Evolutionary conservation across 495 filamentous ascomycete genomes (phyloP).

Genomic region (Penicillium roqueforti): DNA sequence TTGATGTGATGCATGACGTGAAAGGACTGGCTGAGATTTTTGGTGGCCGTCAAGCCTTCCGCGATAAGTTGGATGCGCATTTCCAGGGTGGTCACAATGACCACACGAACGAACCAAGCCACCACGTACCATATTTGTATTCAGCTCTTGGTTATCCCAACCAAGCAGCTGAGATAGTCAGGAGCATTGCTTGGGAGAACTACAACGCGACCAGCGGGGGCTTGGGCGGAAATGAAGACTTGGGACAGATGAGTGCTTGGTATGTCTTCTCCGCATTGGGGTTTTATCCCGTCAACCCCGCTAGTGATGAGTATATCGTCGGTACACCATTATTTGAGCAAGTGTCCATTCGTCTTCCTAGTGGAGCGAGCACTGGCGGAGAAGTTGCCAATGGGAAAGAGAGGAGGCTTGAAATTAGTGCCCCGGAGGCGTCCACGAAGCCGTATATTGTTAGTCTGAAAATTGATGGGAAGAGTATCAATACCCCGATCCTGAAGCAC

Average conservation of each 20-base stretch:
- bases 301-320: slow-evolving; percentile 26
- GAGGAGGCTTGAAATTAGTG: slow-evolving; percentile 16
- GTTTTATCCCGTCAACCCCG: slow-evolving; percentile 28
- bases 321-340: slow-evolving; percentile 27
- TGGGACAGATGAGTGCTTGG: slow-evolving; percentile 31
- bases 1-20: slow-evolving; percentile 29
- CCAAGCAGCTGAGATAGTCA: slow-evolving; percentile 20
- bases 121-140: slow-evolving; percentile 28
- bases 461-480: slow-evolving; percentile 16
- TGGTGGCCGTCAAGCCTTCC: slow-evolving; percentile 17
- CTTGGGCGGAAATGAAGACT: slow-evolving; percentile 26
- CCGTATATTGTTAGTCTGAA: slow-evolving; percentile 21
- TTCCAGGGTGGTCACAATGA: slow-evolving; percentile 29
- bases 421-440: slow-evolving; percentile 17
- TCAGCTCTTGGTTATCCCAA: slow-evolving; percentile 20
- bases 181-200: slow-evolving; percentile 21
- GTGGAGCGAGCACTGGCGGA: slow-evolving; percentile 18
- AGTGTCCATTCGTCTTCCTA: slow-evolving; percentile 18
- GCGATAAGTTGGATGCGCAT: slow-evolving; percentile 21
- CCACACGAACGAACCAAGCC: slow-evolving; percentile 27
- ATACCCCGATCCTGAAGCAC: slow-evolving; percentile 15
- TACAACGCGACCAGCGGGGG: slow-evolving; percentile 30
- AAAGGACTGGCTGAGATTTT: slow-evolving; percentile 20
- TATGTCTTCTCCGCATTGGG: slow-evolving; percentile 28
- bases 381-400: slow-evolving; percentile 5